A percentile compares a stretch with the other conserved stretches of the same genome.
Conservation (phyloP, 2,329 filamentous ascomycete species). For the Diaporthe caulivora region DNA sequence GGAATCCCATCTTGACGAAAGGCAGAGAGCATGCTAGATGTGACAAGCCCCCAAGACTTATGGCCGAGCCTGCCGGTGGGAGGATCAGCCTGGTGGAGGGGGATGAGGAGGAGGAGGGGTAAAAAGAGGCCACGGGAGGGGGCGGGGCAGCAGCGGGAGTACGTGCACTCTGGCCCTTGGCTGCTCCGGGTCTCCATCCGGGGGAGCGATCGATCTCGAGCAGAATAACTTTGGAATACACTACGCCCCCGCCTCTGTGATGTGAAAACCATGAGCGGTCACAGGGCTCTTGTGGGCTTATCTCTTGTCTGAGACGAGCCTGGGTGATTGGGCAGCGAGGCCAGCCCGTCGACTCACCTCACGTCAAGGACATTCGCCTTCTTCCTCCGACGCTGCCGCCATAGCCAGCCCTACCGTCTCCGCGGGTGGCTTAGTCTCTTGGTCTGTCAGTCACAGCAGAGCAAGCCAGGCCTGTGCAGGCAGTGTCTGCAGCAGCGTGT, state of each 20-base stretch:
- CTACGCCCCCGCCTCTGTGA: not conserved
- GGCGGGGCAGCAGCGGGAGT: not conserved
- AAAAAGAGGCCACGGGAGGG: not conserved
- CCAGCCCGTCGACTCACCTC: not conserved
- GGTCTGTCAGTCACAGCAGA: not conserved
- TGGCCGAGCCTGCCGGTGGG: not conserved
- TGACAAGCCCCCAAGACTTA: not conserved
- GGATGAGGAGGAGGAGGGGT: not conserved
- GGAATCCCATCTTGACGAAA: not conserved
- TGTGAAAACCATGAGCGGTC: conserved; percentile 2
- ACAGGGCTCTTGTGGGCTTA: conserved; percentile 19
- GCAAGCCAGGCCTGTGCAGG: not conserved
- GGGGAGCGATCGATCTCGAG: not conserved
- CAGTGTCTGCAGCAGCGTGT: not conserved
- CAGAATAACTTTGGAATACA: not conserved
- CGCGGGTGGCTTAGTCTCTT: not conserved
- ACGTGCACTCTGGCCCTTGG: not conserved
- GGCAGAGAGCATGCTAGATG: not conserved
- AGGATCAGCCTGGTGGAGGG: not conserved
- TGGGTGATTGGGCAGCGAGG: conserved; percentile 27
- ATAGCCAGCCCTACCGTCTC: conserved; percentile 11
- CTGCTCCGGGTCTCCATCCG: not conserved
- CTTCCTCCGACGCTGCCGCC: conserved; percentile 22
- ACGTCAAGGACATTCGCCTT: not conserved
- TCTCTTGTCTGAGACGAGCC: conserved; percentile 16